Conservation (phyloP, 345 rosid species). For the Pistacia integerrima region DNA sequence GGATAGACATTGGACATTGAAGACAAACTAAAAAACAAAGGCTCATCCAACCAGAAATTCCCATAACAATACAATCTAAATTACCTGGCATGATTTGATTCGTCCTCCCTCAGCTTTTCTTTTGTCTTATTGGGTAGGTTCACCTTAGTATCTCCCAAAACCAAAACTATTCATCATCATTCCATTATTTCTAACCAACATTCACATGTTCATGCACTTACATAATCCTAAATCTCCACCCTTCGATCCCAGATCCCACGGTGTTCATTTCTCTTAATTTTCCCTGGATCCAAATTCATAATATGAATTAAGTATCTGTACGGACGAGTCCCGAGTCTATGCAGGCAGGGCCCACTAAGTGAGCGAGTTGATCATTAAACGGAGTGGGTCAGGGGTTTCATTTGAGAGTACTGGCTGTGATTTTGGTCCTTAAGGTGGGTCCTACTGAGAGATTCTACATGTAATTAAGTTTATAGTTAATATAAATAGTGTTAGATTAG, state of each 20-base stretch:
- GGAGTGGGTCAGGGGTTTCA: conserved; percentile 20
- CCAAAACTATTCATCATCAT: background rate
- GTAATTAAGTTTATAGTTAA: background rate
- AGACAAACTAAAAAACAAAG: conserved; percentile 1
- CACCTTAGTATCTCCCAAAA: conserved; percentile 10
- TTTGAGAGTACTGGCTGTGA: background rate
- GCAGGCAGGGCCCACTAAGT: conserved; percentile 5
- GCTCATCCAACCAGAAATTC: conserved; percentile 32
- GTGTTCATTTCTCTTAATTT: background rate
- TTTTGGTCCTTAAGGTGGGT: conserved; percentile 8
- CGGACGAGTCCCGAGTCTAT: conserved; percentile 30
- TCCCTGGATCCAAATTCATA: background rate
- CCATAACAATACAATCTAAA: conserved; percentile 15
- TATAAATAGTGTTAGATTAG: background rate
- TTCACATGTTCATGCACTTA: conserved; percentile 24
- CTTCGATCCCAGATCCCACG: background rate
- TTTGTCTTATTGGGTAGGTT: conserved; percentile 49
- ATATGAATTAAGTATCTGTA: conserved; percentile 17
- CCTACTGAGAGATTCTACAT: background rate
- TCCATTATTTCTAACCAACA: background rate
- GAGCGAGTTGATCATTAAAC: conserved; percentile 27
- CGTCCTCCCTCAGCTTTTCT: conserved; percentile 2
- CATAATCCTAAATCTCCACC: background rate
- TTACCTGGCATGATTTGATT: conserved; percentile 30
- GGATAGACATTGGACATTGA: conserved; percentile 21